Conservation (phyloP, 192 early-diverging fungal genomes). For the Backusella circina region DNA sequence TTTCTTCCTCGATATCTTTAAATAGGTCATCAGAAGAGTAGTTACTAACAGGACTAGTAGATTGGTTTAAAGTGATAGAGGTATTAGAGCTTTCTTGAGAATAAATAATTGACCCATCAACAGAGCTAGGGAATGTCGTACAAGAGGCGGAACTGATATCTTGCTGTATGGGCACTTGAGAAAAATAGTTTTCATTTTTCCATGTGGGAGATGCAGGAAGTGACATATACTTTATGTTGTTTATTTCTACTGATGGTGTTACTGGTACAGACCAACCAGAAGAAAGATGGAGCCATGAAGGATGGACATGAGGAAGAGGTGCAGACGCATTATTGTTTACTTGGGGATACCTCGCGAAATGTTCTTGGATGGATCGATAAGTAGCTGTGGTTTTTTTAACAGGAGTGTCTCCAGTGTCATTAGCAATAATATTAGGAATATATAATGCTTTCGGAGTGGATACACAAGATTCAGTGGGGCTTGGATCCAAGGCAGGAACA, state of each 20-base stretch:
- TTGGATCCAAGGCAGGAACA: not conserved
- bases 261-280: not conserved
- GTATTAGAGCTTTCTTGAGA: not conserved
- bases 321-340: not conserved
- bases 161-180: not conserved
- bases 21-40: not conserved
- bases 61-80: not conserved
- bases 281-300: not conserved
- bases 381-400: not conserved
- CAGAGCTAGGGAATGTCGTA: not conserved
- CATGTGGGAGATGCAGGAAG: not conserved
- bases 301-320: not conserved
- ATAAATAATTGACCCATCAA: not conserved
- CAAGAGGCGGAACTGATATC: not conserved
- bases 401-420: not conserved
- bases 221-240: not conserved
- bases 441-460: not conserved
- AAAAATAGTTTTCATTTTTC: not conserved
- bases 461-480: not conserved
- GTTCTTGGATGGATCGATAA: not conserved
- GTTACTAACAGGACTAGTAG: not conserved
- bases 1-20: not conserved
- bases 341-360: not conserved
- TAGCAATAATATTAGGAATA: not conserved
- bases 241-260: not conserved